A percentile compares a stretch with the other conserved stretches of the same genome.
Evolutionary conservation across 1,284 basidiomycete genomes (phyloP).

Genomic region (Leucoagaricus sp.): DNA sequence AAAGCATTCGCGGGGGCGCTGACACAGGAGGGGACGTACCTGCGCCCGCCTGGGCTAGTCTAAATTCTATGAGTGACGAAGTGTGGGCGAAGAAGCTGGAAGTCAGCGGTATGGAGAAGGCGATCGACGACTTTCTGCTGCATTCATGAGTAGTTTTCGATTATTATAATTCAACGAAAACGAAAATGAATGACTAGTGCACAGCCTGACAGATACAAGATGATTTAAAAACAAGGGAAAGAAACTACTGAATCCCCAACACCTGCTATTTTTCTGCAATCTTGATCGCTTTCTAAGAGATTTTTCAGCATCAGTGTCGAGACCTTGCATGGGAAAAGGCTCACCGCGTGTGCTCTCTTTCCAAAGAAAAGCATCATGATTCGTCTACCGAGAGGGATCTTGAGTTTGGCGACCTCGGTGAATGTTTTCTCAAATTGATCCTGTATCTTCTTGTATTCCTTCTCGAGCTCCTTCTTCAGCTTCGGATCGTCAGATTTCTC

Average conservation of each 20-base stretch:
- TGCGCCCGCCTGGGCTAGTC: conserved; percentile 36
- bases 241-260: neutral
- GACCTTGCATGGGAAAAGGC: neutral
- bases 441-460: conserved; percentile 19
- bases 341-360: conserved; percentile 13
- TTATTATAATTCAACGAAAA: no score
- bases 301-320: neutral
- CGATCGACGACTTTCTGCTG: conserved; percentile 30
- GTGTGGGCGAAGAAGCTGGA: conserved; percentile 21
- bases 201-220: no score
- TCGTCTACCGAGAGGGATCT: conserved; percentile 19
- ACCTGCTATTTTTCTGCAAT: neutral
- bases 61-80: neutral
- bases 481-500: conserved; percentile 13
- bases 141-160: conserved; percentile 11
- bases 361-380: conserved; percentile 17
- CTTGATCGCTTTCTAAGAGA: conserved; percentile 11
- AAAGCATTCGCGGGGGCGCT: conserved; percentile 46
- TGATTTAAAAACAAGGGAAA: neutral
- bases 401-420: conserved; percentile 19
- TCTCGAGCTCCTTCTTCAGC: conserved; percentile 16
- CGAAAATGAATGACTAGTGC: no score
- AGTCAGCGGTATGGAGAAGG: conserved; percentile 23
- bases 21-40: conserved; percentile 22
- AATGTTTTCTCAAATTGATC: conserved; percentile 17